Percentiles rank a stretch among this genome's conserved stretches.
Evolutionary conservation across 495 filamentous ascomycete genomes (phyloP).

Genomic region (Podospora tetraspora): DNA sequence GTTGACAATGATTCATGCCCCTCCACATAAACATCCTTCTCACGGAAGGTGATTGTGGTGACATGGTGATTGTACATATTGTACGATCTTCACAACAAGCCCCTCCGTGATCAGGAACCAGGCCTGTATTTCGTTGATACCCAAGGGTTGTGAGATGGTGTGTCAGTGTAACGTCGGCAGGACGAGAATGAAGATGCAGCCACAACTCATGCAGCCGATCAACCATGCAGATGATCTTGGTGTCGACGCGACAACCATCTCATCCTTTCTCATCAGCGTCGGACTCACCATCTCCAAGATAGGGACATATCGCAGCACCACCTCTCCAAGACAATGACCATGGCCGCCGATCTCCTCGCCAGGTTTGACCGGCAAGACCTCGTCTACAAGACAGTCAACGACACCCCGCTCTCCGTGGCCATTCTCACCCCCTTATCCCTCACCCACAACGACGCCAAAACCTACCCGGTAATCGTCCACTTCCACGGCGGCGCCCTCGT

Average conservation of each 20-base stretch:
- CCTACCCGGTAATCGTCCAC: slow-evolving; percentile 16
- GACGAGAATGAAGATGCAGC: background rate
- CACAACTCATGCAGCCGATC: background rate
- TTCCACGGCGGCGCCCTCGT: slow-evolving; percentile 23
- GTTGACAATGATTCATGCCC: background rate
- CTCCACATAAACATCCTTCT: background rate
- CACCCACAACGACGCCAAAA: background rate
- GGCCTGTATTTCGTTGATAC: background rate
- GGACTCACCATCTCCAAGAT: background rate
- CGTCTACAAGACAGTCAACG: slow-evolving; percentile 21
- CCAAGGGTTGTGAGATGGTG: background rate
- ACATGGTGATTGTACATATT: background rate
- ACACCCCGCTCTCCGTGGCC: slow-evolving; percentile 11
- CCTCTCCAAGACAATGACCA: background rate
- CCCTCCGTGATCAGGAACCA: background rate
- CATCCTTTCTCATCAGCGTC: background rate
- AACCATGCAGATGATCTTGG: background rate
- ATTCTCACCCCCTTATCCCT: slow-evolving; percentile 19
- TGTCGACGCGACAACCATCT: background rate
- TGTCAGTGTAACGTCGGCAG: background rate
- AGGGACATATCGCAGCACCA: background rate
- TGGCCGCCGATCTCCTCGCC: background rate
- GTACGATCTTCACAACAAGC: background rate
- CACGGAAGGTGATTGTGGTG: background rate
- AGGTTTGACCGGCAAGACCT: slow-evolving; percentile 12